These are phyloP conservation scores for Cochlearia excelsa DNA, from an alignment of 345 rosid genomes.

Conservation along the genomic window DNA sequence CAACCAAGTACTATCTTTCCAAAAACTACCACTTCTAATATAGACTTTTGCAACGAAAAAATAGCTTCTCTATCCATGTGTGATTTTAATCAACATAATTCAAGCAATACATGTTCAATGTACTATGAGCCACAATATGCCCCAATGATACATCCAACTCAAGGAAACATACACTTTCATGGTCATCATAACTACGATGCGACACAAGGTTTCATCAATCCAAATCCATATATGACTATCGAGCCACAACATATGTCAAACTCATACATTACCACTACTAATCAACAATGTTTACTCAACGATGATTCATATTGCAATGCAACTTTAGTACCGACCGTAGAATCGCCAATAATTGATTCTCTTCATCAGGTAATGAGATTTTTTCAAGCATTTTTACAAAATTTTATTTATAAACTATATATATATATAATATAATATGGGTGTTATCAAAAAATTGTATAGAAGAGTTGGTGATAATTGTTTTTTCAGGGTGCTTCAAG, in stretches of 20 bases:
- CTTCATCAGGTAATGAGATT: constrained; percentile 18
- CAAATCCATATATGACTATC: constrained; percentile 6
- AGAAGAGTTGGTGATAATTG: background rate
- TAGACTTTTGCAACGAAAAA: background rate
- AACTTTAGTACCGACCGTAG: background rate
- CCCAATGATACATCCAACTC: background rate
- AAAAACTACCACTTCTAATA: background rate
- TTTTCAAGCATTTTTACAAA: too few species aligned
- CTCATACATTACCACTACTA: constrained; percentile 5
- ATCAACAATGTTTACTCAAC: constrained; percentile 13
- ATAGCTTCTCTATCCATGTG: constrained; percentile 15
- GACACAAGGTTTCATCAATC: constrained; percentile 9
- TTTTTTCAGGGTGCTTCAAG: constrained; percentile 8
- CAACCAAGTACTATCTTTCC: constrained; percentile 10
- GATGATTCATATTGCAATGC: constrained; percentile 6
- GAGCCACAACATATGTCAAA: background rate
- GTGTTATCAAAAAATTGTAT: too few species aligned
- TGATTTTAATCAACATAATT: background rate
- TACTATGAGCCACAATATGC: constrained; percentile 7
- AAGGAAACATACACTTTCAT: background rate
- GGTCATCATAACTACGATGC: background rate
- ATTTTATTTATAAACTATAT: background rate
- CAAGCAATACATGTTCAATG: background rate
- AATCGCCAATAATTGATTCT: background rate
- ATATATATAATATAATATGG: background rate